Evolutionary conservation across 225 moss, liverwort and hornwort genomes (phyloP).

Genomic region (Takakia lepidozioides): DNA sequence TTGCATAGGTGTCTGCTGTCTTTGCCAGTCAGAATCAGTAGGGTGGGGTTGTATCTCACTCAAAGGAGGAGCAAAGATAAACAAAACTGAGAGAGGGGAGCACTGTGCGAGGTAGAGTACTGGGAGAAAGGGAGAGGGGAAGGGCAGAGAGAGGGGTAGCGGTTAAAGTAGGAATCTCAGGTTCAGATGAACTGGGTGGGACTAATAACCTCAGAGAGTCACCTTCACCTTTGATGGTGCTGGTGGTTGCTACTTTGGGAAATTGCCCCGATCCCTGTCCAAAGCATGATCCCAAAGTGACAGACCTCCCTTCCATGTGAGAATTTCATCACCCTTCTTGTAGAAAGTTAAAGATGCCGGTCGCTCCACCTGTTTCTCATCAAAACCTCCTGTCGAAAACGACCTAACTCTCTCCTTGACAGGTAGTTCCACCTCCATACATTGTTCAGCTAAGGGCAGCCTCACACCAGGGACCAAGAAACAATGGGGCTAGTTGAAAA

Average conservation of each 20-base stretch:
- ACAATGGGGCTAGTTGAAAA: too few species aligned
- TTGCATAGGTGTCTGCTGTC: not conserved
- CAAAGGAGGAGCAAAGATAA: too few species aligned
- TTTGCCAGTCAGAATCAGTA: not conserved
- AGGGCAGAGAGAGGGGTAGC: too few species aligned
- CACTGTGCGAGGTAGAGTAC: too few species aligned
- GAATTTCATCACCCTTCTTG: not conserved
- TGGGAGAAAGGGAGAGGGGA: too few species aligned
- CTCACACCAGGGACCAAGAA: too few species aligned
- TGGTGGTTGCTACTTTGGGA: not conserved
- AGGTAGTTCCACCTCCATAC: not conserved
- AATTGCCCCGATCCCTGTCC: slow-evolving; percentile 2
- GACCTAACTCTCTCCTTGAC: not conserved
- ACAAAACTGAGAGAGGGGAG: too few species aligned
- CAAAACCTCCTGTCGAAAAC: too few species aligned
- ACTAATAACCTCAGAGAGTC: not conserved
- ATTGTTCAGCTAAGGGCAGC: too few species aligned
- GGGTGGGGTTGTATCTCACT: not conserved
- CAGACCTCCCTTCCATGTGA: slow-evolving; percentile 4
- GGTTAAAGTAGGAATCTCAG: too few species aligned
- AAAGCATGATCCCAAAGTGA: not conserved
- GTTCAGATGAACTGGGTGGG: too few species aligned
- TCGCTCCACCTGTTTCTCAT: too few species aligned
- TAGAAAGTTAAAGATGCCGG: slow-evolving; percentile 1
- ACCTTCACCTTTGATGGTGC: not conserved